These are phyloP conservation scores for Candida nanaspora DNA, from an alignment of 805 yeast genomes.

Conservation along the genomic window DNA sequence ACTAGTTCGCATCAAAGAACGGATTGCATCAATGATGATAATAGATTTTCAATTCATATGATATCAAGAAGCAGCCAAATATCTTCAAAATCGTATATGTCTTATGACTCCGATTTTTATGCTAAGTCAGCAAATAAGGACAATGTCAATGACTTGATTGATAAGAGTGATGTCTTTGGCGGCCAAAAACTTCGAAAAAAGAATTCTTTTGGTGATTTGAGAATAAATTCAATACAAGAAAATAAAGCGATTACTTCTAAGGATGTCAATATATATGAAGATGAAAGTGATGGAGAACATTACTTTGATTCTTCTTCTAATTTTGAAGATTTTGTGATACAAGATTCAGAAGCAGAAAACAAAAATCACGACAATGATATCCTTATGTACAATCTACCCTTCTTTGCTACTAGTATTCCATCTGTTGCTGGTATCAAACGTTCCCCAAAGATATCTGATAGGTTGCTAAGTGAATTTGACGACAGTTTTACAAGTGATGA, in stretches of 20 bases:
- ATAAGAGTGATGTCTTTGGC: background rate
- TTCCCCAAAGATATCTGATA: background rate
- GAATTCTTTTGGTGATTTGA: slow-evolving; percentile 39
- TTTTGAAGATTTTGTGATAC: background rate
- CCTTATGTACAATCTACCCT: too few relatives aligned
- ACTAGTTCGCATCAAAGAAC: background rate
- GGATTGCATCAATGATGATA: background rate
- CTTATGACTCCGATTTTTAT: slow-evolving; percentile 49
- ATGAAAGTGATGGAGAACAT: slow-evolving; percentile 1
- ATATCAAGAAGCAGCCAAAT: slow-evolving; percentile 30
- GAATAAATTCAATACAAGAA: slow-evolving; percentile 19
- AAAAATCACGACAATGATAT: background rate
- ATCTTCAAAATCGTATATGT: slow-evolving; percentile 44
- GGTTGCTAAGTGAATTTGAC: slow-evolving; percentile 3
- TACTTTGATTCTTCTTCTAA: slow-evolving; percentile 1
- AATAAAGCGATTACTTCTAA: background rate
- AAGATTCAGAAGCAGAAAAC: too few relatives aligned
- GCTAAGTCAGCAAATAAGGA: slow-evolving; percentile 5
- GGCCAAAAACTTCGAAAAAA: slow-evolving; percentile 35
- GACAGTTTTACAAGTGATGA: slow-evolving; percentile 20
- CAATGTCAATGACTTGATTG: slow-evolving; percentile 8
- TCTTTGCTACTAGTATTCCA: too few relatives aligned
- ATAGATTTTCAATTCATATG: slow-evolving; percentile 19
- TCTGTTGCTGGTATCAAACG: background rate
- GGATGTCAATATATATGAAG: slow-evolving; percentile 2